Evolutionary conservation across 345 rosid species (phyloP), one percentile per base, ranked within the genome.

Genomic region (Brassica cretica): DNA sequence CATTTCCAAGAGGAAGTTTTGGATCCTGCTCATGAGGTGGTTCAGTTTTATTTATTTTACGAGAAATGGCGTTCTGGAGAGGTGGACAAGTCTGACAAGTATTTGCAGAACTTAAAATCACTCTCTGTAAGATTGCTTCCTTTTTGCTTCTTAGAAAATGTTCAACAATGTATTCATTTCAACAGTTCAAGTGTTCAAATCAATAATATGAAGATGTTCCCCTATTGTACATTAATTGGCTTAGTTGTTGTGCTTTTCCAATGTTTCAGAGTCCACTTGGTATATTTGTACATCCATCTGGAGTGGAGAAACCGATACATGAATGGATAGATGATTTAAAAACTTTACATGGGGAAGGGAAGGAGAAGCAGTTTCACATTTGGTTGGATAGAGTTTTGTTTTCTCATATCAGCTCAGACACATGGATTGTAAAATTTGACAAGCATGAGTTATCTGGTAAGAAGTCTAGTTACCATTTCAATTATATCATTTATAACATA

Each of bases 21-120:
- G 71, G 73, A 77, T 76, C 86, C 92, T 53, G 82, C 82, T 72
- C 76, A 80, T 73, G 90, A 85, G 82, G 86, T 88, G 5, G 89
- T 91, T 46, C 88, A 81, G 76, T 88, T 91, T 78, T 93, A 88
- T 78, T 72, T 92, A 83, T 81, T 80, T 74, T 87, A 84, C 51
- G 99, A 95, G 87, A 90, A 76, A 78, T 91, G 97, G 97, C 85
- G 94, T 68, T 87, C 96, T 80, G 94, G 88, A 71, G 98, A 93
- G 83, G 71, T 91, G 64, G 97, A 85, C 72, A 88, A 88, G 73
- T 88, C 77, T 53, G 93, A 86, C 72, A 59, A 74, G 63, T 87
- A 81, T 81, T 68, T 93, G 59, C 88, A 87, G 70, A 77, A 85
- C 58, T 61, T 91, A 79, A 88, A 86, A 84, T 84, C 89, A 30